Evolutionary conservation across 495 filamentous ascomycete species (phyloP), one percentile per base, ranked within the genome.

Genomic region (Friedmanniomyces endolithicus): DNA sequence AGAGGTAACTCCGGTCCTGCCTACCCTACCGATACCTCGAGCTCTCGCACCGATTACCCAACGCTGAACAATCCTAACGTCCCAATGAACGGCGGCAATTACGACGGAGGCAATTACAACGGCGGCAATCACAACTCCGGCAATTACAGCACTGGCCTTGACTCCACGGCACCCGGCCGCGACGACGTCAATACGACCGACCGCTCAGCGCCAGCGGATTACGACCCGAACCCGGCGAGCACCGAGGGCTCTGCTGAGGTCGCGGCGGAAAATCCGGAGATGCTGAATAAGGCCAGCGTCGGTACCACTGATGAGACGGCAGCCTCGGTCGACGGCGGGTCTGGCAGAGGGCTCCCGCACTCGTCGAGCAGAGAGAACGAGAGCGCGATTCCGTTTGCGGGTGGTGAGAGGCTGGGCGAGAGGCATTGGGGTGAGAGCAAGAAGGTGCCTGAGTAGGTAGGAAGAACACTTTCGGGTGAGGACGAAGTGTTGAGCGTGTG

Each of bases 401-500:
- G 47, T 17, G 29, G 24, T n/a, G 24, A 17, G 25, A 3, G 25
- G 47, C 17, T 50, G 4, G 47, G 29, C 29, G 24, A 31, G n/a
- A 25, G 34, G 17, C 47, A 50, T 34, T 50, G 29, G 24, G 47
- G 47, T 22, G 47, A 50, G 47, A 50, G 47, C 47, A 50, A 50
- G 47, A 50, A 24, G 47, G 11, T 24, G 44, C 6, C 47, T 24
- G 24, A 41, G 14, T 41, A 50, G 47, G 19, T n/a, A n/a, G 6
- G n/a, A 34, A 33, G 47, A 9, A 34, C 2, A 12, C 16, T 4
- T 22, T 11, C 17, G 19, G 47, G 8, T 14, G 6, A 29, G 11
- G 11, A 23, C 11, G 12, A 17, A 29, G 11, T 25, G 24, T 11
- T 48, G n/a, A n/a, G n/a, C n/a, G 24, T 48, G 17, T 7, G 46